Evolutionary conservation across 2,329 filamentous ascomycete genomes (phyloP), one percentile per base, ranked within the genome.

Genomic region (Fonsecaea pugnacius): DNA sequence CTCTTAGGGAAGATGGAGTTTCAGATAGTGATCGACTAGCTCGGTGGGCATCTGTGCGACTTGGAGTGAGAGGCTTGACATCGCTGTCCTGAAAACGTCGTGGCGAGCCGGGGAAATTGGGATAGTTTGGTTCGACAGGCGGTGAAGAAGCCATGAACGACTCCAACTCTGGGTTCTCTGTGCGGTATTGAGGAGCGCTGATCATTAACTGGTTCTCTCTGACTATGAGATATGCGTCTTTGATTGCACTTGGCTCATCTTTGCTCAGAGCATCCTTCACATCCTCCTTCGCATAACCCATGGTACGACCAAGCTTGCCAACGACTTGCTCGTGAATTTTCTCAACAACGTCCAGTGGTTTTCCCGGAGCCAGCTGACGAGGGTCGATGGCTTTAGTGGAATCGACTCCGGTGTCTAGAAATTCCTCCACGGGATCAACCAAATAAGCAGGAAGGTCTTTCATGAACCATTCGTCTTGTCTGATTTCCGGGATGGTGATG

Each of bases 211-310:
- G 95, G 75, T 98, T 98, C 78, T 99, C 95, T 59, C 94, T 88
- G 30, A 99, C 92, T 76, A 99, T 99, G 79, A 97, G 89, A 79
- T 98, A 99, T 1, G 95, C 95, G 78, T 99, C 95, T 79, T 99
- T 99, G 82, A 99, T 97, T 10, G 95, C 93, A 64, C 93, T 98
- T 12, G 95, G 95, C 76, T 99, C 95, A 59, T 95, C 88, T 62
- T 92, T 92, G 73, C 90, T 89, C 67, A 99, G 82, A 24, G 95
- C 94, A 77, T 98, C 95, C 75, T 97, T 91, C 59, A 99, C 94
- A 80, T 99, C 95, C 67, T 90, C 90, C 75, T 91, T 94, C 38
- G 90, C 92, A 75, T 99, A 99, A 65, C 95, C 95, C 93, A 99
- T 98, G 0, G 92, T 97, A 79, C 94, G 95, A 73, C 94, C 95